Evolutionary conservation across 2,329 filamentous ascomycete genomes (phyloP).

Genomic region (Stachybotrys chlorohalonatus): DNA sequence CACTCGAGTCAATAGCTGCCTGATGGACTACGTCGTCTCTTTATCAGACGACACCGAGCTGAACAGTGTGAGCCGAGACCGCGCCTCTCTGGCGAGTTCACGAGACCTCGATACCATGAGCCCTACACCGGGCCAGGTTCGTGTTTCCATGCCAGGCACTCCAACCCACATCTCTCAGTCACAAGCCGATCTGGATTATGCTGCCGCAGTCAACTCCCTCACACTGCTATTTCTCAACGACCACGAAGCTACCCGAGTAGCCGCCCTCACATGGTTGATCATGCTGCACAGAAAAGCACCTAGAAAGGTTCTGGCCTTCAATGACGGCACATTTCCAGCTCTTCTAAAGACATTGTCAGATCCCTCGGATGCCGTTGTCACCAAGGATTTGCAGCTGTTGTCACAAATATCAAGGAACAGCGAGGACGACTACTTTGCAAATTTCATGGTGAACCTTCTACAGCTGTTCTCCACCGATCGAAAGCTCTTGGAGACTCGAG

Average conservation of each 20-base stretch:
- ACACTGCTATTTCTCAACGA: slow-evolving; percentile 94
- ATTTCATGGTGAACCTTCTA: slow-evolving; percentile 94
- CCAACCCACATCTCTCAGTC: slow-evolving; percentile 27
- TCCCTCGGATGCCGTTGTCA: slow-evolving; percentile 90
- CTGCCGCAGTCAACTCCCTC: slow-evolving; percentile 84
- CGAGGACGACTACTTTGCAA: slow-evolving; percentile 94
- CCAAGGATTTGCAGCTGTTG: slow-evolving; percentile 82
- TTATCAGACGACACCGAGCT: slow-evolving; percentile 60
- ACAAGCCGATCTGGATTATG: slow-evolving; percentile 80
- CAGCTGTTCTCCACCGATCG: slow-evolving; percentile 94
- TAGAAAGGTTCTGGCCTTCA: slow-evolving; percentile 85
- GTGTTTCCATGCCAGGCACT: slow-evolving; percentile 28
- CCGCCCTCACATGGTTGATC: slow-evolving; percentile 89
- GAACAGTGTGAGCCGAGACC: slow-evolving; percentile 28
- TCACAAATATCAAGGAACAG: slow-evolving; percentile 96
- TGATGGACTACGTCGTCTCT: slow-evolving; percentile 92
- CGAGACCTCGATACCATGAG: slow-evolving; percentile 44
- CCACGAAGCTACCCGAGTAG: slow-evolving; percentile 89
- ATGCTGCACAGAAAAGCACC: slow-evolving; percentile 97
- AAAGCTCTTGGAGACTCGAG: slow-evolving; percentile 79
- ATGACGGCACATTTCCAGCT: slow-evolving; percentile 94
- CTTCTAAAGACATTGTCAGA: slow-evolving; percentile 94
- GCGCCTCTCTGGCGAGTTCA: slow-evolving; percentile 42
- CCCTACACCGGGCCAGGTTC: slow-evolving; percentile 41
- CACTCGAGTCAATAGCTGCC: slow-evolving; percentile 75